Percentiles rank a stretch among this genome's conserved stretches.
Evolutionary conservation across 441 rosid species (phyloP).

Genomic region (Gossypium schwendimanii): DNA sequence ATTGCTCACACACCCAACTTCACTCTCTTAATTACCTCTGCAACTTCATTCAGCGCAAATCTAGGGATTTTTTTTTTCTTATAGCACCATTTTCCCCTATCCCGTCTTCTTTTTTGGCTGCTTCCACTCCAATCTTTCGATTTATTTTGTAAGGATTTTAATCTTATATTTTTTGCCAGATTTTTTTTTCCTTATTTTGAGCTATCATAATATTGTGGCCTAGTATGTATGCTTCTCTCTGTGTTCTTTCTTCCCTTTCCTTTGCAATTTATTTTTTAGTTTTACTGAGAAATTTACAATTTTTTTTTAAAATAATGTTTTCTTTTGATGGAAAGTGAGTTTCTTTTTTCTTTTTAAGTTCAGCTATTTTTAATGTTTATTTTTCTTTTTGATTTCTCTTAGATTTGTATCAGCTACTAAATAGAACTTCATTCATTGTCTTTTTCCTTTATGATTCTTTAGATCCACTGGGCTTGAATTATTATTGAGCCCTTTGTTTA

Average conservation of each 20-base stretch:
- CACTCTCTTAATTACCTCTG: background rate
- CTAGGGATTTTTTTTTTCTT: slow-evolving; percentile 13
- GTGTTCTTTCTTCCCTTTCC: background rate
- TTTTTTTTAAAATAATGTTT: background rate
- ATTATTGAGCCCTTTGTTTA: background rate
- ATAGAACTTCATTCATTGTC: background rate
- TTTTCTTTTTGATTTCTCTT: background rate
- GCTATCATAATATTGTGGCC: background rate
- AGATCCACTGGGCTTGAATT: background rate
- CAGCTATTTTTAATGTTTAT: background rate
- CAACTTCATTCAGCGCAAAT: slow-evolving; percentile 27
- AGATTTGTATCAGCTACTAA: background rate
- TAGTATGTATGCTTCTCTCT: background rate
- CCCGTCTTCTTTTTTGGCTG: background rate
- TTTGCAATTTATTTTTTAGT: background rate
- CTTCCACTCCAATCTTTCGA: background rate
- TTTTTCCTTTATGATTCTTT: background rate
- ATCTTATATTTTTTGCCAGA: background rate
- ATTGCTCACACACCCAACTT: background rate
- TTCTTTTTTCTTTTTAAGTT: background rate
- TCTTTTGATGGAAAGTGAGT: background rate
- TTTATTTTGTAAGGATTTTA: slow-evolving; percentile 5
- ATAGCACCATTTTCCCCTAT: background rate
- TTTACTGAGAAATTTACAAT: background rate
- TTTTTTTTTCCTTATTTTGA: background rate